A percentile compares a stretch with the other conserved stretches of the same genome.
Evolutionary conservation across 1,284 basidiomycete genomes (phyloP).

Genomic region (Pseudozyma sp.): DNA sequence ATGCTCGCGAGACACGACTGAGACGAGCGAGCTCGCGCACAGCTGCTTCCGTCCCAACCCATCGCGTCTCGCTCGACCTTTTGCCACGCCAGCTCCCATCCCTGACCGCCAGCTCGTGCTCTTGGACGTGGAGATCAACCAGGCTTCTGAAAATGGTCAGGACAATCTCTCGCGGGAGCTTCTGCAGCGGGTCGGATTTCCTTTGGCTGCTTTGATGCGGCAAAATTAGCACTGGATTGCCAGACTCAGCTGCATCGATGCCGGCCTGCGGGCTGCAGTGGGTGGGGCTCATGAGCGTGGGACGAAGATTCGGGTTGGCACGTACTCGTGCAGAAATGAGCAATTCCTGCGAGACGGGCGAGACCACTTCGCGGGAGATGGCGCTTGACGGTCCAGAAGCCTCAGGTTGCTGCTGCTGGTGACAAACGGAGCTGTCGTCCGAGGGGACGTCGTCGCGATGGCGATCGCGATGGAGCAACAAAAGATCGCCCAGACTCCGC

Average conservation of each 20-base stretch:
- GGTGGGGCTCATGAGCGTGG: conserved; percentile 28
- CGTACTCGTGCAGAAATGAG: conserved; percentile 48
- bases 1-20: conserved; percentile 81
- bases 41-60: conserved; percentile 33
- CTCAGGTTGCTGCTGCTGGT: conserved; percentile 9
- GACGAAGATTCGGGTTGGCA: conserved; percentile 10
- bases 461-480: conserved; percentile 28
- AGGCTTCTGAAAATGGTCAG: conserved; percentile 33
- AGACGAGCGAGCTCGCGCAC: conserved; percentile 45
- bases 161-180: conserved; percentile 42
- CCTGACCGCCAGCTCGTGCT: conserved; percentile 22
- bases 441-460: conserved; percentile 11
- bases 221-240: conserved; percentile 19
- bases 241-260: conserved; percentile 20
- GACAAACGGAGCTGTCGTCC: conserved; percentile 2
- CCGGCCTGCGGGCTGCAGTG: conserved; percentile 39
- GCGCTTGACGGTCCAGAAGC: neutral
- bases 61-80: conserved; percentile 27
- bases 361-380: conserved; percentile 26
- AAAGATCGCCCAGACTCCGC: conserved; percentile 27
- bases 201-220: conserved; percentile 21
- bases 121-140: conserved; percentile 28
- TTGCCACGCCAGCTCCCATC: conserved; percentile 36
- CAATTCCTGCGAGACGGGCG: conserved; percentile 30
- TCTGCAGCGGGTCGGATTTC: conserved; percentile 22